phyloP scores from a whole-genome alignment of 1,284 basidiomycete species.

The Trichosporon sp. region DNA sequence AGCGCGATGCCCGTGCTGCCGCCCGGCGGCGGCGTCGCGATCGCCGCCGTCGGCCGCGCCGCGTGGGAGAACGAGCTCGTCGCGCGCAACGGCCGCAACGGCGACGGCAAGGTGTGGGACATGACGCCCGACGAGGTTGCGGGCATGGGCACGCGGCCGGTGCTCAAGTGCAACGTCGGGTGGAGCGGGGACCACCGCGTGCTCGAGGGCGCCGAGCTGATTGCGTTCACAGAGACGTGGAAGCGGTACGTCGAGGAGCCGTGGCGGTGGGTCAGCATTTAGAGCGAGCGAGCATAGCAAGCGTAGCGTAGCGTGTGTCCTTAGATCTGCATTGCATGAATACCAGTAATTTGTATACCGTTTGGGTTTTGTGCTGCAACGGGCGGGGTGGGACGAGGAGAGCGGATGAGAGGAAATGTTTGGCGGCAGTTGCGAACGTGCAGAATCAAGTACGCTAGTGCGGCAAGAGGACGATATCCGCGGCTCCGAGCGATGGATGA shows the following conservation, averaged over 20 bases:
- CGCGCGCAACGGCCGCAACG: constrained; percentile 13
- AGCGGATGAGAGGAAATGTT: not conserved
- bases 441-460: not conserved
- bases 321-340: constrained; percentile 6
- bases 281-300: not conserved
- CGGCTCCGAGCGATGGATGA: not conserved
- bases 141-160: constrained; percentile 48
- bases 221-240: constrained; percentile 86
- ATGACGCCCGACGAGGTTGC: constrained; percentile 51
- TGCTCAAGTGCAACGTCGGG: constrained; percentile 69
- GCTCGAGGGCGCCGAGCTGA: constrained; percentile 81
- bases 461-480: not conserved
- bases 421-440: not conserved
- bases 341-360: constrained; percentile 3
- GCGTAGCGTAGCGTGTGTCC: not conserved
- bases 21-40: constrained; percentile 82
- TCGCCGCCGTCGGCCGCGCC: constrained; percentile 82
- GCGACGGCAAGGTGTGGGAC: constrained; percentile 59
- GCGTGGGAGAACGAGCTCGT: constrained; percentile 56
- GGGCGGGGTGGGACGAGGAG: not conserved
- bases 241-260: constrained; percentile 77
- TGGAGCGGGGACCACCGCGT: constrained; percentile 90
- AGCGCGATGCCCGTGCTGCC: constrained; percentile 74
- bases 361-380: not conserved
- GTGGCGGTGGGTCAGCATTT: constrained; percentile 52